phyloP scores from a whole-genome alignment of 2,329 filamentous ascomycete genomes.

The Aureobasidium mangrovei region DNA sequence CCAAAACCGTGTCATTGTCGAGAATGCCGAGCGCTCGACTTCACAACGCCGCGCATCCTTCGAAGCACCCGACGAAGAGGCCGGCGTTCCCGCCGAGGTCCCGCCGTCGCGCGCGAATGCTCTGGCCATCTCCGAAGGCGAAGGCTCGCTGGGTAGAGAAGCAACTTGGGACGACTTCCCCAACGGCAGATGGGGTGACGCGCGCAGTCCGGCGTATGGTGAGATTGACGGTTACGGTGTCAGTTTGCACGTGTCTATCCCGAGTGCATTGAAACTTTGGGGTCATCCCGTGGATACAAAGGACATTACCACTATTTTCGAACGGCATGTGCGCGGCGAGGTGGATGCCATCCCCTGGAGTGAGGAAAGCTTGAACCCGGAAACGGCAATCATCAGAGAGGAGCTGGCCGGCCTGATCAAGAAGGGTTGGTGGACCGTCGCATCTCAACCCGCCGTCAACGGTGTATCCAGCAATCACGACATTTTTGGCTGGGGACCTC shows the following conservation, averaged over 20 bases:
- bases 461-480: constrained; percentile 66
- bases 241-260: constrained; percentile 83
- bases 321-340: constrained; percentile 69
- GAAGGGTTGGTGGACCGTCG: constrained; percentile 90
- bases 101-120: constrained; percentile 58
- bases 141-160: constrained; percentile 80
- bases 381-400: constrained; percentile 71
- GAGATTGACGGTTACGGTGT: constrained; percentile 98
- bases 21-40: constrained; percentile 43
- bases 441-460: constrained; percentile 89
- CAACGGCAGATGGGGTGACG: constrained; percentile 91
- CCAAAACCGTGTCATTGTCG: constrained; percentile 76
- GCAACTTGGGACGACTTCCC: constrained; percentile 99
- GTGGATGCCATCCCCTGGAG: constrained; percentile 85
- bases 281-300: constrained; percentile 59
- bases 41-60: constrained; percentile 40
- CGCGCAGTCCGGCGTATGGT: constrained; percentile 84
- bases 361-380: constrained; percentile 75
- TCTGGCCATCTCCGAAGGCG: constrained; percentile 86
- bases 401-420: constrained; percentile 71
- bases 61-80: constrained; percentile 68
- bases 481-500: constrained; percentile 88
- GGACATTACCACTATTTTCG: constrained; percentile 75
- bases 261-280: constrained; percentile 78
- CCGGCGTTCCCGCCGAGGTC: constrained; percentile 66